Base-by-base conservation (phyloP, 164 flowering plant species). In the Liriodendron chinense region DNA sequence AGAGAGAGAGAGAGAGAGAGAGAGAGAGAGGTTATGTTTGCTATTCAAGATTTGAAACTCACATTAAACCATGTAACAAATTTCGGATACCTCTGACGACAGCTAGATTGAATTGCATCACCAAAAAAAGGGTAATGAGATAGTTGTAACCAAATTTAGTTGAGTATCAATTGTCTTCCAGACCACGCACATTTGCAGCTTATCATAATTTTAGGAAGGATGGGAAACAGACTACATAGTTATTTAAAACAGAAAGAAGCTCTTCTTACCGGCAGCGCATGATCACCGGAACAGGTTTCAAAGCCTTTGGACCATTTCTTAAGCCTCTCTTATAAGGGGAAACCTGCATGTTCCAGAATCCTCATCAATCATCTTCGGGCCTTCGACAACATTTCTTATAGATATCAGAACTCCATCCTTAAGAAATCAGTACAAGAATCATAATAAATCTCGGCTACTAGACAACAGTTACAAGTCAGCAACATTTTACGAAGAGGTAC, bases 251-350 rank as follows among this genome's bases (percentile, higher is more conserved):
- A 70, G 1, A 13, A 67, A 74, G 72, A 34, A 34, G 43, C 7
- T 34, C 10, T 18, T 47, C 91, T 87, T 86, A 93, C 98, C 48
- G 91, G 97, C 98, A 93, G 1, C 94, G 90, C 47, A 93, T 73
- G 53, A 93, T 93, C 57, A 95, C 94, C 1, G 98, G 96, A 75
- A 80, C 79, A 43, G 98, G 96, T 81, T 94, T 94, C 82, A 94
- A 75, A 73, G 98, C 96, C 82, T 86, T 93, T 24, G 98, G 96
- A 68, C 96, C 97, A 83, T 92, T 95, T 85, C 98, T 87, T 69
- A 92, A 85, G 72, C 98, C 93, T 82, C 85, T 88, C 82, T 89
- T 95, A 80, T 90, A 87, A 10, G 61, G 83, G 63, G 96, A 84
- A 70, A 81, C 81, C 98, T 95, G 91, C 84, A 86, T 4, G 7